Conservation (phyloP, 1,284 basidiomycete species). For the Naganishia liquefaciens region DNA sequence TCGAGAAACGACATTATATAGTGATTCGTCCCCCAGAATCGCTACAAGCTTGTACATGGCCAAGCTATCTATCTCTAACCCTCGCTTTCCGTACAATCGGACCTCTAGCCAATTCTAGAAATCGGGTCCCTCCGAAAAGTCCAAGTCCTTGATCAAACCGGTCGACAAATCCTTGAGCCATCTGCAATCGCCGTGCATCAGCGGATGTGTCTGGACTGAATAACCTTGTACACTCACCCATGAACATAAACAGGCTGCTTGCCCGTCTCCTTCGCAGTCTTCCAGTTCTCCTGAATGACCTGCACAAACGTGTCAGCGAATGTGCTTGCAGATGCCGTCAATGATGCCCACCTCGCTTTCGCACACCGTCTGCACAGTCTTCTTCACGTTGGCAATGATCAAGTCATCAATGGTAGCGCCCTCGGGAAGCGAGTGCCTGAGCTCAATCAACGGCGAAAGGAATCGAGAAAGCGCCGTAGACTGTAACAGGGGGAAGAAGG, state of each 20-base stretch:
- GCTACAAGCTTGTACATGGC: background rate
- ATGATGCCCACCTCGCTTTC: slow-evolving; percentile 54
- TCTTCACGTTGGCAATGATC: slow-evolving; percentile 74
- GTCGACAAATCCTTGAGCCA: slow-evolving; percentile 69
- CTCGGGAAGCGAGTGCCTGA: slow-evolving; percentile 59
- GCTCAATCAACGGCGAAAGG: slow-evolving; percentile 68
- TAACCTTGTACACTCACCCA: slow-evolving; percentile 11
- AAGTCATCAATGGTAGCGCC: slow-evolving; percentile 55
- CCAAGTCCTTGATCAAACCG: slow-evolving; percentile 71
- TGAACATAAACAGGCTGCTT: slow-evolving; percentile 35
- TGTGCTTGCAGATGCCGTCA: no score
- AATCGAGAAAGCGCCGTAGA: slow-evolving; percentile 63
- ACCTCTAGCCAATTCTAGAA: background rate
- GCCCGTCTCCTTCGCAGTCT: slow-evolving; percentile 18
- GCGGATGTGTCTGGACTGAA: background rate
- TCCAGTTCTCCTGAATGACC: slow-evolving; percentile 31
- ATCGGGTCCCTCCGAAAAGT: slow-evolving; percentile 55
- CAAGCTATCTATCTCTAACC: background rate
- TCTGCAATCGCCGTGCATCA: background rate
- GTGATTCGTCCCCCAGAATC: background rate
- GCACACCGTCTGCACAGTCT: slow-evolving; percentile 71
- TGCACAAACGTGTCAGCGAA: slow-evolving; percentile 1
- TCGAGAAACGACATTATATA: background rate
- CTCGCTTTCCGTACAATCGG: background rate
- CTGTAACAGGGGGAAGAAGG: background rate